Conservation (phyloP, 2,329 filamentous ascomycete genomes). For the Akanthomyces lecanii region DNA sequence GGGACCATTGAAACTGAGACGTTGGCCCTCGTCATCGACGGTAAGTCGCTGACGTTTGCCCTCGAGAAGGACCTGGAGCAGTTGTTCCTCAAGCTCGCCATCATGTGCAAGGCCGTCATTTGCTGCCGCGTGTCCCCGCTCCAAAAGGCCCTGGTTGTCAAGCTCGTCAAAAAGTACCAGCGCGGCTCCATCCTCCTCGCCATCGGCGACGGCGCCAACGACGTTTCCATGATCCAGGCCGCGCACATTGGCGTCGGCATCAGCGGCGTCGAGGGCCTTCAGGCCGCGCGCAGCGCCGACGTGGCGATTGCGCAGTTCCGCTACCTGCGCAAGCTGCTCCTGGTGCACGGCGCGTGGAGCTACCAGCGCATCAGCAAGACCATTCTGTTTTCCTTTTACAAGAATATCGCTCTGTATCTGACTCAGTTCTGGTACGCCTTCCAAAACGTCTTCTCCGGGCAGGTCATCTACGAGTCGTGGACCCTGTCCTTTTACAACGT, state of each 20-base stretch:
- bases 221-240: constrained; percentile 99
- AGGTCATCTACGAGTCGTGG: constrained; percentile 99
- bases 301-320: constrained; percentile 95
- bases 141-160: constrained; percentile 95
- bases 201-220: constrained; percentile 96
- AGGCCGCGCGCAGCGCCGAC: constrained; percentile 92
- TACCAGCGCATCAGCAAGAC: constrained; percentile 97
- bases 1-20: constrained; percentile 76
- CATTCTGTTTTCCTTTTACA: constrained; percentile 98
- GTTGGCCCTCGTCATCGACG: constrained; percentile 89
- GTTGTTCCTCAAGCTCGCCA: constrained; percentile 83
- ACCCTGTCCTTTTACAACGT: constrained; percentile 99
- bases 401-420: constrained; percentile 98
- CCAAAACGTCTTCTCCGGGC: constrained; percentile 95
- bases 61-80: constrained; percentile 93
- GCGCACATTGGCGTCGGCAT: constrained; percentile 98
- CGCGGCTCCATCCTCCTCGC: constrained; percentile 87
- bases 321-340: constrained; percentile 84
- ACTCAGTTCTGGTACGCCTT: constrained; percentile 99
- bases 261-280: constrained; percentile 92
- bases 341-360: constrained; percentile 96
- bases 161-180: constrained; percentile 90
- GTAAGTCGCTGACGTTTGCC: constrained; percentile 89
- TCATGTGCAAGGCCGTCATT: constrained; percentile 98
- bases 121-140: constrained; percentile 96